Conservation (phyloP, 2,329 filamentous ascomycete genomes). For the Curvularia verruculosa region DNA sequence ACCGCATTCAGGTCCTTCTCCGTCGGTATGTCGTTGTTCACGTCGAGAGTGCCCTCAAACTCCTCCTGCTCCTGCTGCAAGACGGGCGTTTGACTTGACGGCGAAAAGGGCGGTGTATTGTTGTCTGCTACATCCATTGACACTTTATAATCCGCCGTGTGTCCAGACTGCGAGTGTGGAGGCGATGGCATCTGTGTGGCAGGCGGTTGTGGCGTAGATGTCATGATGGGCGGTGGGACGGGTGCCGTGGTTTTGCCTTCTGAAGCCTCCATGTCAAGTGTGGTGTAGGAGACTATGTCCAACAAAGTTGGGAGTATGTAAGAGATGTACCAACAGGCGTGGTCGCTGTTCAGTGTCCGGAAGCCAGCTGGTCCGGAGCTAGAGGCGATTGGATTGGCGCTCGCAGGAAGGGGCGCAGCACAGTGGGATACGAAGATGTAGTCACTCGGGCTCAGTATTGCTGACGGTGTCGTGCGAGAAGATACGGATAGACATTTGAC, state of each 20-base stretch:
- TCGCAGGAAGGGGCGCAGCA: constrained; percentile 15
- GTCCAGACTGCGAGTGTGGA: constrained; percentile 31
- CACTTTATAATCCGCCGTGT: constrained; percentile 21
- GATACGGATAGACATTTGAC: neutral
- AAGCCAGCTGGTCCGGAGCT: constrained; percentile 29
- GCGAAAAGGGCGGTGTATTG: constrained; percentile 40
- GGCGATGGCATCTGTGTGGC: constrained; percentile 31
- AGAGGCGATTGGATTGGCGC: constrained; percentile 15
- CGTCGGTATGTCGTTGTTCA: constrained; percentile 46
- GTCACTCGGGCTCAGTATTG: too few species aligned
- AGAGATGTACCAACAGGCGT: neutral
- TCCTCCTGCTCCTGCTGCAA: constrained; percentile 40
- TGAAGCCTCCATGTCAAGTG: constrained; percentile 25
- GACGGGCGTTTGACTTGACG: constrained; percentile 40
- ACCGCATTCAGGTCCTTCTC: constrained; percentile 38
- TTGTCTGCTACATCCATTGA: constrained; percentile 23
- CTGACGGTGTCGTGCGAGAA: neutral
- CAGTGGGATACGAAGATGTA: constrained; percentile 9
- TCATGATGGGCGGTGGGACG: constrained; percentile 14
- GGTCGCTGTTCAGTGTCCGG: constrained; percentile 19
- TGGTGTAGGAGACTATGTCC: neutral
- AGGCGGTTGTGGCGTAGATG: constrained; percentile 17
- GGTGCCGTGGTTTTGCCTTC: constrained; percentile 19
- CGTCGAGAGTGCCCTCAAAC: constrained; percentile 45
- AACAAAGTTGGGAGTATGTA: neutral